Evolutionary conservation across 2,329 filamentous ascomycete species (phyloP), one percentile per base, ranked within the genome.

Genomic region (Sclerotinia subarctica): DNA sequence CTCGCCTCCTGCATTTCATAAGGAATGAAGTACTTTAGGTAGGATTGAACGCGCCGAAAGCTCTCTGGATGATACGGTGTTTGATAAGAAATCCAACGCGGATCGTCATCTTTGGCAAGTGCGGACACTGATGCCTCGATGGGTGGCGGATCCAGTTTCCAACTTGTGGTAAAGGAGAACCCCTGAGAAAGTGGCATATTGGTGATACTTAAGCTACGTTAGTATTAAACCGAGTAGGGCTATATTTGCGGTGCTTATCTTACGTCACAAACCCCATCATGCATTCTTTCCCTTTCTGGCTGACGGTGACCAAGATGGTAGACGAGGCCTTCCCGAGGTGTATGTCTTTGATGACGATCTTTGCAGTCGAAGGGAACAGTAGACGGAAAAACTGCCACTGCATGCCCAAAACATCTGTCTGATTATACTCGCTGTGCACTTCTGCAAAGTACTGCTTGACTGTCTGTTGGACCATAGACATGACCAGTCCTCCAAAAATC

Each of bases 191-290:
- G 15, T 32, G 3, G n/a, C 29, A 59, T 21, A 10, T 59, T 44
- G 19, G 21, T 26, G 32, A 46, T 42, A 21, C 57, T 59, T 0
- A 6, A n/a, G n/a, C 17, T 6, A 21, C n/a, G 15, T 29, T 56
- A n/a, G 26, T 42, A 44, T 21, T 3, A 17, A 59, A 46, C n/a
- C 3, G 13, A 42, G 24, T 17, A 24, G 15, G n/a, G 26, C 21
- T 21, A 26, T 13, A 3, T 58, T n/a, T 11, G 35, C 19, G 21
- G 56, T 1, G 21, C 6, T 5, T 19, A 4, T 7, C 26, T 47
- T 46, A 59, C 57, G 44, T 59, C 13, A 47, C 21, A 26, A 59
- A 47, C 19, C 57, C 57, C 21, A 59, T 59, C 42, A 59, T 59
- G 42, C 57, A 59, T 7, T 59, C 57, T 47, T 47, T 59, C 5